phyloP scores from a whole-genome alignment of 306 rosid species.

The Ziziphus jujuba region DNA sequence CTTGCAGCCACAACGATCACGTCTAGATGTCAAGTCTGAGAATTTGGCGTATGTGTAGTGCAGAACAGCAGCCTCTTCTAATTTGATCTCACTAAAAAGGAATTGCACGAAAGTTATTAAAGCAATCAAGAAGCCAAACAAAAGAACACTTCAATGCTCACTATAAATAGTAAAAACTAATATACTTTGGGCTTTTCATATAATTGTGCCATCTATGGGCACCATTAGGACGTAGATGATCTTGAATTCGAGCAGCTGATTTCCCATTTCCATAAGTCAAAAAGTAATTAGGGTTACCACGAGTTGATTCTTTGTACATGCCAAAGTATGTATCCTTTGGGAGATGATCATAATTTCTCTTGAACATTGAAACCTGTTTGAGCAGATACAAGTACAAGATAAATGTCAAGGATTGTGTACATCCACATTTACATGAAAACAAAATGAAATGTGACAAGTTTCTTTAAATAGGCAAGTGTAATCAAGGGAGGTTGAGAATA shows the following conservation, averaged over 20 bases:
- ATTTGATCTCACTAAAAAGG: constrained; percentile 75
- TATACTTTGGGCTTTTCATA: constrained; percentile 92
- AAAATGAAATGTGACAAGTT: neutral
- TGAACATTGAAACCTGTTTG: constrained; percentile 85
- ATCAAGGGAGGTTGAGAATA: neutral
- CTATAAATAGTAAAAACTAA: constrained; percentile 9
- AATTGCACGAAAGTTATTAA: constrained; percentile 27
- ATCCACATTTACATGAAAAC: neutral
- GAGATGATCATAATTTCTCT: constrained; percentile 92
- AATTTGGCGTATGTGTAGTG: constrained; percentile 94
- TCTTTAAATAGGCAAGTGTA: neutral
- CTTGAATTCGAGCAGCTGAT: constrained; percentile 85
- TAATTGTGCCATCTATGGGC: constrained; percentile 99
- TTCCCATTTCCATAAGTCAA: constrained; percentile 98
- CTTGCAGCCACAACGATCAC: constrained; percentile 96
- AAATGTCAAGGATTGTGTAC: neutral
- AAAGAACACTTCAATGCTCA: constrained; percentile 1
- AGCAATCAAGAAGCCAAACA: constrained; percentile 10
- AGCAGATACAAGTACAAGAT: constrained; percentile 18
- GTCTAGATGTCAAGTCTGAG: constrained; percentile 93
- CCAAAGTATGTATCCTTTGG: constrained; percentile 95
- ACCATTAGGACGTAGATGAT: constrained; percentile 97
- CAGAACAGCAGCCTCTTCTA: constrained; percentile 97
- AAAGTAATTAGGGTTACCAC: constrained; percentile 94
- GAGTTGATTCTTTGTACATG: constrained; percentile 85